Base-by-base conservation (phyloP, 1,139 yeast genomes). In the Meyerozyma carpophila region DNA sequence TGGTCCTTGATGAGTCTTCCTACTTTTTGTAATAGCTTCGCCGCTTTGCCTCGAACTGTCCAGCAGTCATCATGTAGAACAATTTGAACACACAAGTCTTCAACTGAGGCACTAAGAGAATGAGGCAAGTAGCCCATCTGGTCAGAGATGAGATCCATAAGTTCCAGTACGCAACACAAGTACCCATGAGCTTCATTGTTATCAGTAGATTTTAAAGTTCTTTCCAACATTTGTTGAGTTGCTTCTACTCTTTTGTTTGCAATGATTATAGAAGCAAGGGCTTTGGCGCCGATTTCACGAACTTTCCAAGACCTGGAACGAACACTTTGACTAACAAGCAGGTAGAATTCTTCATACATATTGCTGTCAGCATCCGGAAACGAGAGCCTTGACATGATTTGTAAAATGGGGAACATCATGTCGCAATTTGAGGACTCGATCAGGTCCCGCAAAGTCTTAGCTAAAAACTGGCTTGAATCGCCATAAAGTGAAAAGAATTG, bases 211-310 rank as follows among this genome's bases (percentile, higher is more conserved):
- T 8, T 20, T 20, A 50, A 20, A 5, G 32, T 10, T 29, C 34
- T 18, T 20, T 55, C 25, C n/a, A 56, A 32, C 27, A 13, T 14
- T 41, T 40, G 50, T 48, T 26, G 46, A 52, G 4, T 41, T 44
- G 10, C 13, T 11, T 27, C 29, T 9, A 46, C 40, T 26, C 58
- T 51, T 6, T 56, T 57, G 1, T 57, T 62, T 20, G 62, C 59
- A 8, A 64, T 59, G 2, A 73, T 61, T 46, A 85, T 63, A 0
- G 83, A 65, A 0, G 84, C 77, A 1, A 88, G 56, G 3, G 90
- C 78, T 56, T 84, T 71, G 0, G 96, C 89, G 0, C 95, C 84
- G 77, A 87, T 77, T 58, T 90, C 96, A 47, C 98, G 74, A 3
- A 91, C 75, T 54, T 88, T 89, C 96, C 96, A 91, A 44, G 74